Evolutionary conservation across 2,329 filamentous ascomycete genomes (phyloP).

Genomic region (Emergomyces orientalis): DNA sequence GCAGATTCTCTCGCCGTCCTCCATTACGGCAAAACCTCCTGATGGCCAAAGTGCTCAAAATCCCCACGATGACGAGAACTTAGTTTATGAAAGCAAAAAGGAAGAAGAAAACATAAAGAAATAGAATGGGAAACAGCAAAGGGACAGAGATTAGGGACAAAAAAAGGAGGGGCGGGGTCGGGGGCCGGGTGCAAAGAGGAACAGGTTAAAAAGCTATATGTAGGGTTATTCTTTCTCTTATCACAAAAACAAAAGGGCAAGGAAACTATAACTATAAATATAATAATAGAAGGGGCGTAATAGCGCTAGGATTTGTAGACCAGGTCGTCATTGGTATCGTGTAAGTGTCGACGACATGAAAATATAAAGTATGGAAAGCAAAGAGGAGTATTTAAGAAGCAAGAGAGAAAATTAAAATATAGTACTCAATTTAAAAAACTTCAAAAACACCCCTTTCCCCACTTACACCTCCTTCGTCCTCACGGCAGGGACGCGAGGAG

Average conservation of each 20-base stretch:
- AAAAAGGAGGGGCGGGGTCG: too few species aligned
- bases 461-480: conserved; percentile 36
- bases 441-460: not conserved
- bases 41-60: too few species aligned
- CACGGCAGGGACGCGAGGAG: conserved; percentile 24
- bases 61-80: too few species aligned
- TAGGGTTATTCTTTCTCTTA: not conserved
- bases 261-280: not conserved
- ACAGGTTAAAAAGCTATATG: conserved; percentile 2
- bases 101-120: not conserved
- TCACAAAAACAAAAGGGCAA: not conserved
- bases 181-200: too few species aligned
- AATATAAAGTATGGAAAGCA: not conserved
- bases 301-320: not conserved
- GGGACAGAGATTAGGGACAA: not conserved
- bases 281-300: not conserved
- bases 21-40: too few species aligned
- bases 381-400: not conserved
- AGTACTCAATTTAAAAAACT: not conserved
- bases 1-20: too few species aligned
- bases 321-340: not conserved
- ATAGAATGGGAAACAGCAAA: not conserved
- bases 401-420: not conserved
- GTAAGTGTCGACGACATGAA: not conserved
- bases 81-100: not conserved